A percentile compares a stretch with the other conserved stretches of the same genome.
Conservation (phyloP, 805 yeast genomes). For the Naumovozyma dairenensis region DNA sequence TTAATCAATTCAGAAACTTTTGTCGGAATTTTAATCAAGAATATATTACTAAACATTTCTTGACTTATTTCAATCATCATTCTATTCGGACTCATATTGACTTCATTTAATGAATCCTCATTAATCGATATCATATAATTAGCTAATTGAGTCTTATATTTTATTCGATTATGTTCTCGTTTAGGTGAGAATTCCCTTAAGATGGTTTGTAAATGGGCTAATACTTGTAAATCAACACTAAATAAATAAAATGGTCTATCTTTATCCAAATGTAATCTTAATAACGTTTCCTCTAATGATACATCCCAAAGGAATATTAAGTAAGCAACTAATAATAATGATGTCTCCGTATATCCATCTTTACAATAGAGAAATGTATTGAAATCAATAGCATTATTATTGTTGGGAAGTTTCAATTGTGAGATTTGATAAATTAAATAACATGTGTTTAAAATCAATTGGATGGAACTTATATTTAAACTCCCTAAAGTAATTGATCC, state of each 20-base stretch:
- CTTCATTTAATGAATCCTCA: background rate
- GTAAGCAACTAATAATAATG: conserved; percentile 63
- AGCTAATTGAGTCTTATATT: no score
- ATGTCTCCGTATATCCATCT: conserved; percentile 89
- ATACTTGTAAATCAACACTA: conserved; percentile 58
- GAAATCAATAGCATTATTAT: no score
- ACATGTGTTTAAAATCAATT: conserved; percentile 61
- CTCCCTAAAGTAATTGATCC: conserved; percentile 77
- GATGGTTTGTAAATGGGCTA: conserved; percentile 55
- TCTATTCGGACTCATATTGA: background rate
- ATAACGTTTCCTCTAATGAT: conserved; percentile 52
- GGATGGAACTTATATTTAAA: conserved; percentile 51
- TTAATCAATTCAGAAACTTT: conserved; percentile 22
- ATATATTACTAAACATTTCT: conserved; percentile 28
- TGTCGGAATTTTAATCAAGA: conserved; percentile 23
- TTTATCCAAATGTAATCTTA: conserved; percentile 49
- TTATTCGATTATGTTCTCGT: conserved; percentile 8
- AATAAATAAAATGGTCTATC: conserved; percentile 81
- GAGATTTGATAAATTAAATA: conserved; percentile 33
- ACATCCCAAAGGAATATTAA: conserved; percentile 59
- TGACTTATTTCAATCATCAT: conserved; percentile 17
- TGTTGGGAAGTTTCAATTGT: no score
- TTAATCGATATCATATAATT: no score
- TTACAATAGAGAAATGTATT: conserved; percentile 62
- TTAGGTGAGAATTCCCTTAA: conserved; percentile 52